Evolutionary conservation across 1,284 basidiomycete genomes (phyloP).

Genomic region (Prillingera fragicola): DNA sequence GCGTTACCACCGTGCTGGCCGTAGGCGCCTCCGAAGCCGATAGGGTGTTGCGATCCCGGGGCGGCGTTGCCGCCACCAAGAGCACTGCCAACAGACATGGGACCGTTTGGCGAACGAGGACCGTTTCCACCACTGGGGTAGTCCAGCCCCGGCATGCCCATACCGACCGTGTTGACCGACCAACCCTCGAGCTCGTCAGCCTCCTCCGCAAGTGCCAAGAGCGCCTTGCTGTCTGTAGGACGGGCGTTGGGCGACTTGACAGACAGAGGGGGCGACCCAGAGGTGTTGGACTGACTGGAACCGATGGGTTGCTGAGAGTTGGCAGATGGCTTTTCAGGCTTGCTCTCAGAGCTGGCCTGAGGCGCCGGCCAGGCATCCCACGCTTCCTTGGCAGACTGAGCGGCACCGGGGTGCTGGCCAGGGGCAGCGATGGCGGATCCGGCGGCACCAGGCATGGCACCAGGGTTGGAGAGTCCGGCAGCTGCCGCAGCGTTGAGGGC

Average conservation of each 20-base stretch:
- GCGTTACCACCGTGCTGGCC: slow-evolving; percentile 9
- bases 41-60: background rate
- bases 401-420: slow-evolving; percentile 12
- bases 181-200: slow-evolving; percentile 47
- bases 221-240: slow-evolving; percentile 43
- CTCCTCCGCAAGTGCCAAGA: slow-evolving; percentile 46
- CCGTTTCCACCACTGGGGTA: slow-evolving; percentile 4
- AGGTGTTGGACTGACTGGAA: slow-evolving; percentile 24
- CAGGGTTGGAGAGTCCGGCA: too few species aligned
- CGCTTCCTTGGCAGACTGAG: slow-evolving; percentile 28
- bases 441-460: slow-evolving; percentile 1
- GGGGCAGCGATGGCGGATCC: slow-evolving; percentile 1
- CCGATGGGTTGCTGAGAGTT: background rate
- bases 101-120: slow-evolving; percentile 3
- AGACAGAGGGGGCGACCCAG: slow-evolving; percentile 31
- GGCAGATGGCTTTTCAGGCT: slow-evolving; percentile 12
- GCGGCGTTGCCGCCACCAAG: background rate
- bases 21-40: slow-evolving; percentile 5
- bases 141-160: slow-evolving; percentile 23
- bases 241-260: slow-evolving; percentile 32
- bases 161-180: slow-evolving; percentile 34
- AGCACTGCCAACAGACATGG: slow-evolving; percentile 3
- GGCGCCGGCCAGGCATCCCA: slow-evolving; percentile 31
- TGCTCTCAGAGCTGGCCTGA: slow-evolving; percentile 7
- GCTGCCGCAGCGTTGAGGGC: slow-evolving; percentile 1